Evolutionary conservation across 805 yeast genomes (phyloP), one percentile per base, ranked within the genome.

Genomic region (Ogataea polymorpha): DNA sequence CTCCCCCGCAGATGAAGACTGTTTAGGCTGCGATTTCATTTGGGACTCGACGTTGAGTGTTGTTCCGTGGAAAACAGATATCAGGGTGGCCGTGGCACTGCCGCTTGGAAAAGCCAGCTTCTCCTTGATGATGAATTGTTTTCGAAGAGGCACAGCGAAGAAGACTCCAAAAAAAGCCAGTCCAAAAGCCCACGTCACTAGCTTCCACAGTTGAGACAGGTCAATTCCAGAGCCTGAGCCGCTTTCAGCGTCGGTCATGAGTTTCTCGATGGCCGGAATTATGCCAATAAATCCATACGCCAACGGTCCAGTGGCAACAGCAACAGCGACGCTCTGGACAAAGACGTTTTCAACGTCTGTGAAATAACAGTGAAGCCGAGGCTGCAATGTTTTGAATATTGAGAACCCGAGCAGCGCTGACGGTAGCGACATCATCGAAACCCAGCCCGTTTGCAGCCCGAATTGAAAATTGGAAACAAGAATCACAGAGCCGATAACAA

Each of bases 391-490:
- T 52, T 81, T 86, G 68, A 90, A 91, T 14, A 85, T 67, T 0
- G 96, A 84, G 60, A 80, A 90, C 0, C 95, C 96, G 18, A 91
- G 64, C 38, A 91, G 63, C 0, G 98, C 96, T 4, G 96, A 83
- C 0, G 99, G 98, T 40, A 91, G 68, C 16, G 96, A 86, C 99
- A 91, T 93, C 99, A 91, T 91, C 9, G 96, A 88, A 5, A 93
- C 96, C 99, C 99, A 91, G 2, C 99, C 99, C 0, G 97, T 91
- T 59, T 91, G 99, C 15, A 91, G 68, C 1, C 98, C 99, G 60
- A 91, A 91, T 59, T 91, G 98, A 66, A 93, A 93, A 62, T 91
- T 91, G 4, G 96, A 87, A 13, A 89, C 69, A 18, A 93, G 69
- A 23, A 93, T 90, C 20, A 91, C 65, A 0, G 96, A 77, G 0